phyloP scores from a whole-genome alignment of 2,329 filamentous ascomycete genomes.

The Aaosphaeria arxii region DNA sequence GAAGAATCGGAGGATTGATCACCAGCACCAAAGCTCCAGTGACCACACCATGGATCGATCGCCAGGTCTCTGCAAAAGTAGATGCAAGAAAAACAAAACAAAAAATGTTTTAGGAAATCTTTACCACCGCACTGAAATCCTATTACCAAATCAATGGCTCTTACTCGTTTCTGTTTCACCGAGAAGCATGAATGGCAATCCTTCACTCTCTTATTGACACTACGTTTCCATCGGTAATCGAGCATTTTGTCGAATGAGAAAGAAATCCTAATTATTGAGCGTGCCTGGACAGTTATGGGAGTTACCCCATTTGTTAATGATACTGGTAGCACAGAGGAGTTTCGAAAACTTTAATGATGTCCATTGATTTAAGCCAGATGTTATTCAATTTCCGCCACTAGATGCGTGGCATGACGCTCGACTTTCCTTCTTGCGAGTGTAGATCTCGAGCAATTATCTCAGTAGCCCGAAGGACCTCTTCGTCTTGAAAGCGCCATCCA shows the following conservation, averaged over 20 bases:
- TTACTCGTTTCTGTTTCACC: constrained; percentile 8
- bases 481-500: background rate
- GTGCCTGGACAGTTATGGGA: too few relatives aligned
- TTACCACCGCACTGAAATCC: constrained; percentile 7
- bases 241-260: too few relatives aligned
- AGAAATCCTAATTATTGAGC: too few relatives aligned
- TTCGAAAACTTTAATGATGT: too few relatives aligned
- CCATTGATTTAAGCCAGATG: too few relatives aligned
- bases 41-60: constrained; percentile 21
- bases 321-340: too few relatives aligned
- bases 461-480: background rate
- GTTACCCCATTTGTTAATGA: too few relatives aligned
- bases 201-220: constrained; percentile 16
- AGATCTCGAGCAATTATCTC: background rate
- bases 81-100: too few relatives aligned
- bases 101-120: background rate
- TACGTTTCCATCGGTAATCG: constrained; percentile 6
- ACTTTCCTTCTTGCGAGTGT: background rate
- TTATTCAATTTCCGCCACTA: too few relatives aligned
- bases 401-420: too few relatives aligned
- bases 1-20: background rate
- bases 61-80: too few relatives aligned
- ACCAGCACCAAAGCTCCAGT: constrained; percentile 24
- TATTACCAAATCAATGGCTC: constrained; percentile 9
- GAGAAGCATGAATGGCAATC: constrained; percentile 23